A percentile compares a stretch with the other conserved stretches of the same genome.
phyloP scores from a whole-genome alignment of 2,329 filamentous ascomycete species.

The Calonectria henricotiae region DNA sequence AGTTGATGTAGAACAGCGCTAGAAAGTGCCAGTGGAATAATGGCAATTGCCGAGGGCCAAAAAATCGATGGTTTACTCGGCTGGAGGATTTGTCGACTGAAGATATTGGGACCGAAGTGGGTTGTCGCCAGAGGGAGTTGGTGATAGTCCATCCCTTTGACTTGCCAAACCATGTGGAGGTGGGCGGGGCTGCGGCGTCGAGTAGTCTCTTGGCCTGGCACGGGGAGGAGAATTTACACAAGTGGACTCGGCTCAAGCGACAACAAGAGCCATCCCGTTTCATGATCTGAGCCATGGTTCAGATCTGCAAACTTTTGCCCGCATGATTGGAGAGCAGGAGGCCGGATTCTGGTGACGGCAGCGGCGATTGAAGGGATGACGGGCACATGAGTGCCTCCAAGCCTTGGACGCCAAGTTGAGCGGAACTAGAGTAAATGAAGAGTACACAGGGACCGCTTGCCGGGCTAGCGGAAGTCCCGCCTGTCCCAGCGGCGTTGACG shows the following conservation, averaged over 20 bases:
- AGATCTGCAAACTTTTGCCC: constrained; percentile 1
- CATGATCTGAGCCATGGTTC: background rate
- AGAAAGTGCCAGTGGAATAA: background rate
- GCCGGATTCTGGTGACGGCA: background rate
- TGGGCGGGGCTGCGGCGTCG: background rate
- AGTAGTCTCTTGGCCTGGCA: constrained; percentile 1
- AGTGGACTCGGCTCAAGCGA: constrained; percentile 6
- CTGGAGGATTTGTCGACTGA: background rate
- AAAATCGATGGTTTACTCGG: background rate
- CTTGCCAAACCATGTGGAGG: background rate
- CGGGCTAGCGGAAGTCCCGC: constrained; percentile 11
- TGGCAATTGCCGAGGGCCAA: background rate
- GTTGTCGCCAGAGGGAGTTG: background rate
- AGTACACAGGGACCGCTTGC: background rate
- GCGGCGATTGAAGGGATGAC: background rate
- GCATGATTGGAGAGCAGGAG: background rate
- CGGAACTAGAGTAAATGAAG: constrained; percentile 15
- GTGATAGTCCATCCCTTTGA: background rate
- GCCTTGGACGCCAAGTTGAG: constrained; percentile 7
- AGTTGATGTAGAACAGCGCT: constrained; percentile 6
- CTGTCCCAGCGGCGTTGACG: background rate
- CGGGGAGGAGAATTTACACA: background rate
- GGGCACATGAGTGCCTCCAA: background rate
- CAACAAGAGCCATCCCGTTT: constrained; percentile 1
- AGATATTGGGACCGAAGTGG: background rate